These are phyloP conservation scores for Colletotrichum musicola DNA, from an alignment of 2,329 filamentous ascomycete genomes.

Conservation along the genomic window DNA sequence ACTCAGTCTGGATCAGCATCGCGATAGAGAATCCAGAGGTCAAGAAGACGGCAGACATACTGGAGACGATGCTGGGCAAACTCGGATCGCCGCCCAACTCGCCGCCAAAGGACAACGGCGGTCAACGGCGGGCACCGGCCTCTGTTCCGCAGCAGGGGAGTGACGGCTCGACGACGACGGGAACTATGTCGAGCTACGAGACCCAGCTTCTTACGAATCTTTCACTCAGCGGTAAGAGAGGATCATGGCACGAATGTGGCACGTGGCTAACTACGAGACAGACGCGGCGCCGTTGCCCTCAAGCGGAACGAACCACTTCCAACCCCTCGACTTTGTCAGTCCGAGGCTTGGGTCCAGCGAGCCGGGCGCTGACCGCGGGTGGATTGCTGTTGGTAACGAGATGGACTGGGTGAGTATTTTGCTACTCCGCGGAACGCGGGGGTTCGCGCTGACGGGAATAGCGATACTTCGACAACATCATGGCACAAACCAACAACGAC, in stretches of 20 bases:
- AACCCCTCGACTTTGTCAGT: constrained; percentile 21
- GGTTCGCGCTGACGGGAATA: constrained; percentile 3
- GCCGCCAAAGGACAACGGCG: constrained; percentile 17
- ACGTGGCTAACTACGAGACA: constrained; percentile 6
- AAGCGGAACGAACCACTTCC: constrained; percentile 19
- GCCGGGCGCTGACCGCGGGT: constrained; percentile 51
- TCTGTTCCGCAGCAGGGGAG: constrained; percentile 26
- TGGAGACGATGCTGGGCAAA: constrained; percentile 60
- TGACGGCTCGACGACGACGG: constrained; percentile 39
- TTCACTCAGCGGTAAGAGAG: constrained; percentile 20
- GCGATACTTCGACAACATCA: constrained; percentile 40
- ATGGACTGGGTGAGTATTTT: constrained; percentile 55
- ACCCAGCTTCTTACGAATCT: constrained; percentile 42
- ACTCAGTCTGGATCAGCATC: constrained; percentile 59
- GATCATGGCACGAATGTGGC: background rate
- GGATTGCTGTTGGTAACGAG: constrained; percentile 48
- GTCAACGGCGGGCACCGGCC: constrained; percentile 29
- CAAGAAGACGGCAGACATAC: constrained; percentile 59
- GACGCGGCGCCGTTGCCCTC: constrained; percentile 8
- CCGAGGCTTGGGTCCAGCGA: constrained; percentile 40
- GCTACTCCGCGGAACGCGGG: too few species aligned
- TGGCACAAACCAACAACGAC: constrained; percentile 27
- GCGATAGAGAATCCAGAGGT: constrained; percentile 53
- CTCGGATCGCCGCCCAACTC: constrained; percentile 50
- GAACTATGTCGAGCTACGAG: constrained; percentile 40